Evolutionary conservation across 345 rosid genomes (phyloP).

Genomic region (Syzygium oleosum): DNA sequence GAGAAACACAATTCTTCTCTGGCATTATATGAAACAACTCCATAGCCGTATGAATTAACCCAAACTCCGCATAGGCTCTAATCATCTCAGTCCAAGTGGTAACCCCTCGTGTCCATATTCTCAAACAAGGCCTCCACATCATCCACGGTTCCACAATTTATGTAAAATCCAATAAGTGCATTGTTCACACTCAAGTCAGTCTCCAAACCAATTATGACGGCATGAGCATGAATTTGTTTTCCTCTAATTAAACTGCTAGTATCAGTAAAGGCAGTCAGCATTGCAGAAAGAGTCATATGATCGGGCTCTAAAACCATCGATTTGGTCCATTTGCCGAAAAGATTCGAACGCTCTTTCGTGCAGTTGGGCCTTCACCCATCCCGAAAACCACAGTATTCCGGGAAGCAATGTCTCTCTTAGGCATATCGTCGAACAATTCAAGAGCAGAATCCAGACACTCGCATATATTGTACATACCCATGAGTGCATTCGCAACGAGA

Average conservation of each 20-base stretch:
- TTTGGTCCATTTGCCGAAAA: too few relatives aligned
- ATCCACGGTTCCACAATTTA: not conserved
- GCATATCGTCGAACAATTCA: constrained; percentile 56
- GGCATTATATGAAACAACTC: too few relatives aligned
- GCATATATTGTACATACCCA: constrained; percentile 47
- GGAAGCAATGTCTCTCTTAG: constrained; percentile 45
- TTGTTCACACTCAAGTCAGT: too few relatives aligned
- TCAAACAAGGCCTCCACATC: constrained; percentile 26
- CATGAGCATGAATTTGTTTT: too few relatives aligned
- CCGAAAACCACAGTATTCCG: constrained; percentile 61
- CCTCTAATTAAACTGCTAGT: too few relatives aligned
- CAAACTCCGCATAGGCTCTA: constrained; percentile 28
- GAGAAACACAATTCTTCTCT: too few relatives aligned
- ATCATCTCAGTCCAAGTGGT: constrained; percentile 34
- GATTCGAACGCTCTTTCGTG: constrained; percentile 18
- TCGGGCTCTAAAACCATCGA: too few relatives aligned
- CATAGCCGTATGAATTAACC: constrained; percentile 15
- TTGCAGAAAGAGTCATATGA: too few relatives aligned
- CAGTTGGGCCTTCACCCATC: constrained; percentile 33
- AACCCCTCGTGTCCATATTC: constrained; percentile 34
- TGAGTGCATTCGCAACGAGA: constrained; percentile 54
- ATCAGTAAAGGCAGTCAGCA: too few relatives aligned
- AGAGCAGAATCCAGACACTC: constrained; percentile 24
- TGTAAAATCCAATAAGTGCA: too few relatives aligned
- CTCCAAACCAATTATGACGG: too few relatives aligned